Evolutionary conservation across 257 asterid species (phyloP), one percentile per base, ranked within the genome.

Genomic region (Solanum appendiculatum): DNA sequence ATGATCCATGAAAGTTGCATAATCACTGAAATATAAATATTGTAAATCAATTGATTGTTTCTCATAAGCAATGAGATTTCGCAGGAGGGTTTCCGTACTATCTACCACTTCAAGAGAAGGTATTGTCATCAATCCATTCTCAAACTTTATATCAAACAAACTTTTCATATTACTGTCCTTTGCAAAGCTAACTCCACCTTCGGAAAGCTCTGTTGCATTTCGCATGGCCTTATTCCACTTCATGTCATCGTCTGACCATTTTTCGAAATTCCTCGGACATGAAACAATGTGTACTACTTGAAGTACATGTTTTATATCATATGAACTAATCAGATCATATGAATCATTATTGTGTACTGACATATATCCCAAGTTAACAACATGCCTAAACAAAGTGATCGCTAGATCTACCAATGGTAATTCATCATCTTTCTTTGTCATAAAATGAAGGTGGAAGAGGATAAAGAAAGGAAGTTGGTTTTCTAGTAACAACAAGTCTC

Each of bases 51-150:
- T 3, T 2, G 40, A 56, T 13, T 82, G 36, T 33, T 85, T 87
- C 86, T 87, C 90, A 9, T 69, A 85, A 23, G 91, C 91, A 20
- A 89, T 72, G 14, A 89, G 33, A 80, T 90, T 90, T 36, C 89
- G 13, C 0, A 90, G 70, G 84, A 88, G 7, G 1, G 51, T 81
- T 51, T 90, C 90, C 1, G 89, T 90, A 7, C 7, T 31, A 42
- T 90, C 89, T 10, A 13, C 63, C 9, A 90, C 63, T 5, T 20
- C 36, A 5, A 90, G 1, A 27, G 9, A 36, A 8, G 90, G 86
- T 3, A 90, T 46, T 72, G 13, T 54, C 78, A 72, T 54, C 11
- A 33, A 31, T 13, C 87, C 89, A 2, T 63, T 9, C 27, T 84
- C 34, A 58, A 83, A 88, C 33, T 27, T 33, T 6, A 88, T 86